phyloP scores from a whole-genome alignment of 164 flowering plant species.

The Macadamia tetraphylla region DNA sequence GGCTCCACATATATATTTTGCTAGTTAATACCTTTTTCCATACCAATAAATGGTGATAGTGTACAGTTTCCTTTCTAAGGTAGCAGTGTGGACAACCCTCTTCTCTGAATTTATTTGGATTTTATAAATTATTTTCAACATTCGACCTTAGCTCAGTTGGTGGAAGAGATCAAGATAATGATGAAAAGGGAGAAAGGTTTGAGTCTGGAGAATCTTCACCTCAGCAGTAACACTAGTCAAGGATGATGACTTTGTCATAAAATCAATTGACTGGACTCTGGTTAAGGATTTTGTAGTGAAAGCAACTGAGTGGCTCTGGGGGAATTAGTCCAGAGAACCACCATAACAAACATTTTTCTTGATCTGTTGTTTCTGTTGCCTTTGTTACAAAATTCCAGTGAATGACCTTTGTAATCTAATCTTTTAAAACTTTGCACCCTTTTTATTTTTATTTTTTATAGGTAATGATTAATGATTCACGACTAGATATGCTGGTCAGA shows the following conservation, averaged over 20 bases:
- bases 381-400: not conserved
- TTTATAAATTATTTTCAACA: not conserved
- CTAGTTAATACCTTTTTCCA: too few relatives aligned
- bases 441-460: constrained; percentile 66
- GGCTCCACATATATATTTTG: too few relatives aligned
- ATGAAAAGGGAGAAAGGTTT: constrained; percentile 8
- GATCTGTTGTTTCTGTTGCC: constrained; percentile 1
- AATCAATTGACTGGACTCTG: constrained; percentile 1
- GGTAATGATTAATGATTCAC: not conserved
- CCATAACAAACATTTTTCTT: constrained; percentile 26
- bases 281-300: too few relatives aligned
- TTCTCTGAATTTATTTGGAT: too few relatives aligned
- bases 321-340: constrained; percentile 51
- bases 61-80: too few relatives aligned
- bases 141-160: not conserved
- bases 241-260: constrained; percentile 54
- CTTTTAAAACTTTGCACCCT: constrained; percentile 16
- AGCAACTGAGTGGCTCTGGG: constrained; percentile 83
- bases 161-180: not conserved
- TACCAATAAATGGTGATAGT: too few relatives aligned
- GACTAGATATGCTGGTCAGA: too few relatives aligned
- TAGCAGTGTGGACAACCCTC: too few relatives aligned
- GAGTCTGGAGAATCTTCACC: constrained; percentile 56
- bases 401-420: constrained; percentile 42
- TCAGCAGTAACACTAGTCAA: constrained; percentile 64